These are phyloP conservation scores for Trifolium repens DNA, from an alignment of 306 rosid genomes.

Conservation along the genomic window DNA sequence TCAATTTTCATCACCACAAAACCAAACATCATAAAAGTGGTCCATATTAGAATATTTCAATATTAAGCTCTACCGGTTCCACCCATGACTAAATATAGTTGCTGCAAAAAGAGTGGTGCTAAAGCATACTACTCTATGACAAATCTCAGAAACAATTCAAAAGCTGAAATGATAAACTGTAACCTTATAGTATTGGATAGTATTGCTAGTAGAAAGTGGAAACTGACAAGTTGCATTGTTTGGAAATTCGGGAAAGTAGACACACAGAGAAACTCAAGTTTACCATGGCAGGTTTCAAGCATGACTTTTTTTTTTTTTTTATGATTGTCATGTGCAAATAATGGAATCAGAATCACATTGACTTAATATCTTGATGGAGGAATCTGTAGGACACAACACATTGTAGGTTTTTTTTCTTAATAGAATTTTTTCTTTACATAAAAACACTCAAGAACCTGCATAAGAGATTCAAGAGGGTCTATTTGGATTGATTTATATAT, in stretches of 20 bases:
- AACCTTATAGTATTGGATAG: conserved; percentile 18
- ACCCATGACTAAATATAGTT: conserved; percentile 32
- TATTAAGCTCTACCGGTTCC: conserved; percentile 40
- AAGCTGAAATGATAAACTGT: conserved; percentile 19
- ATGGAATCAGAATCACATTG: no score
- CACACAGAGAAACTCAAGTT: neutral
- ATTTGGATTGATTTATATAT: no score
- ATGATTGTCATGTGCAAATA: neutral
- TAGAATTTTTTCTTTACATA: no score
- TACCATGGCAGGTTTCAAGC: neutral
- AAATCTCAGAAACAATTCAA: conserved; percentile 30
- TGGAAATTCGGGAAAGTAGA: conserved; percentile 19
- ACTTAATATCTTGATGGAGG: no score
- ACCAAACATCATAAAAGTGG: no score
- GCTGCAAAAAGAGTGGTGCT: conserved; percentile 35
- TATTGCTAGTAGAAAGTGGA: conserved; percentile 30
- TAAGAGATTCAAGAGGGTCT: no score
- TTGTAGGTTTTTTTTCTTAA: no score
- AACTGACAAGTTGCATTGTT: conserved; percentile 25
- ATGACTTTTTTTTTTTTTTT: neutral
- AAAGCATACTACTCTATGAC: conserved; percentile 20
- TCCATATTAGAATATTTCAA: no score
- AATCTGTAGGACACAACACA: no score
- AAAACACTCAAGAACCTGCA: no score
- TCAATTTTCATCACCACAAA: no score